Percentiles rank a stretch among this genome's conserved stretches.
phyloP scores from a whole-genome alignment of 305 asterid genomes.

The Caryopteris hybrid region DNA sequence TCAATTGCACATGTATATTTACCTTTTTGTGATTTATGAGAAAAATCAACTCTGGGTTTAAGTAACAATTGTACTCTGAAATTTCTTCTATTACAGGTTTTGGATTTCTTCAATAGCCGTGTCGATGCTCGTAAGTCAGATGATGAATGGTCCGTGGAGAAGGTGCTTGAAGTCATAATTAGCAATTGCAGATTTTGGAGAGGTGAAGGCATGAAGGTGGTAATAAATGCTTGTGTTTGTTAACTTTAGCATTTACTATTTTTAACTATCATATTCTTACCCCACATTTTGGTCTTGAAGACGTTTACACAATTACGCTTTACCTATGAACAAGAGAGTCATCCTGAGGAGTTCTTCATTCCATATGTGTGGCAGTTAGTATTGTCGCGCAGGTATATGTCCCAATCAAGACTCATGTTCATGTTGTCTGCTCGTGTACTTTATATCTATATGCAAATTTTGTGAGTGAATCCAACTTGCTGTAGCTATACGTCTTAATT shows the following conservation, averaged over 20 bases:
- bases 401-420: background rate
- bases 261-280: background rate
- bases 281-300: constrained; percentile 30
- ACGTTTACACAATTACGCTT: constrained; percentile 81
- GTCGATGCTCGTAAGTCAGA: constrained; percentile 71
- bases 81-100: constrained; percentile 48
- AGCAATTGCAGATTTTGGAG: constrained; percentile 88
- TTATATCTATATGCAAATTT: no score
- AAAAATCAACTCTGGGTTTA: background rate
- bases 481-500: background rate
- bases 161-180: constrained; percentile 77
- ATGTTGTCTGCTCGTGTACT: no score
- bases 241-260: constrained; percentile 1
- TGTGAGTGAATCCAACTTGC: no score
- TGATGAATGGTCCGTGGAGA: constrained; percentile 95
- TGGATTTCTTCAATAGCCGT: constrained; percentile 87
- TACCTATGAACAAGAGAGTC: constrained; percentile 97
- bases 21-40: background rate
- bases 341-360: constrained; percentile 93
- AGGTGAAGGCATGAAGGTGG: constrained; percentile 97
- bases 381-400: constrained; percentile 61
- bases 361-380: constrained; percentile 96
- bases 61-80: constrained; percentile 2
- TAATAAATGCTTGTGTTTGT: constrained; percentile 10
- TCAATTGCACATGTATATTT: constrained; percentile 8